Evolutionary conservation across 805 yeast genomes (phyloP).

Genomic region (Pichia eremophila): DNA sequence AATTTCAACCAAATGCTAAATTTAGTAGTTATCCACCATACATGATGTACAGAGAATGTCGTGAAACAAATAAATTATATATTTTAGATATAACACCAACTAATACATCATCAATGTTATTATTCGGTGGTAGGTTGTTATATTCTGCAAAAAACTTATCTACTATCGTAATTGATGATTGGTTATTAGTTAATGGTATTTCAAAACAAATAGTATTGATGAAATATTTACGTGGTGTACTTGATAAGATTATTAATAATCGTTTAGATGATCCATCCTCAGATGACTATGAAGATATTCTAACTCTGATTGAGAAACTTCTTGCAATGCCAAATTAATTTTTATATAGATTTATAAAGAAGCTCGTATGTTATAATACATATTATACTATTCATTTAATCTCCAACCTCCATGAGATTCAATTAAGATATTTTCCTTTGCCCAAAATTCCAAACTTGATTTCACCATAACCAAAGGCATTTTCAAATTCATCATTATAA

Average conservation of each 20-base stretch:
- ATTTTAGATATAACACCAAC: conserved; percentile 76
- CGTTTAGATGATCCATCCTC: conserved; percentile 32
- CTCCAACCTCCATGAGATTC: conserved; percentile 19
- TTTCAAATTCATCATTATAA: conserved; percentile 29
- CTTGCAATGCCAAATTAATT: conserved; percentile 7
- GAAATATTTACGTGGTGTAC: conserved; percentile 52
- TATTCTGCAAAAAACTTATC: conserved; percentile 50
- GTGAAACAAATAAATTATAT: conserved; percentile 55
- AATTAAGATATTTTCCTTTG: conserved; percentile 41
- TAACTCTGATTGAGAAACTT: conserved; percentile 32
- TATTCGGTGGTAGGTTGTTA: conserved; percentile 69
- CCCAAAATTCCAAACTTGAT: conserved; percentile 52
- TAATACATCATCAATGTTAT: conserved; percentile 56
- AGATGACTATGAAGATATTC: conserved; percentile 26
- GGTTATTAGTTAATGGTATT: conserved; percentile 91
- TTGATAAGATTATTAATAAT: conserved; percentile 59
- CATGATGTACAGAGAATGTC: conserved; percentile 51
- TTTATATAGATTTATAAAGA: neutral
- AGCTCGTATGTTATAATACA: no score
- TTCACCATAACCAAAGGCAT: conserved; percentile 35
- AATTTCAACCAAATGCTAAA: conserved; percentile 38
- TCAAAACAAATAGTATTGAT: conserved; percentile 84
- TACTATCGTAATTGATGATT: conserved; percentile 74
- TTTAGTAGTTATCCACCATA: conserved; percentile 30
- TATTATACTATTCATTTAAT: conserved; percentile 10